Conservation (phyloP, 768 basidiomycete genomes). For the Terana coerulea region DNA sequence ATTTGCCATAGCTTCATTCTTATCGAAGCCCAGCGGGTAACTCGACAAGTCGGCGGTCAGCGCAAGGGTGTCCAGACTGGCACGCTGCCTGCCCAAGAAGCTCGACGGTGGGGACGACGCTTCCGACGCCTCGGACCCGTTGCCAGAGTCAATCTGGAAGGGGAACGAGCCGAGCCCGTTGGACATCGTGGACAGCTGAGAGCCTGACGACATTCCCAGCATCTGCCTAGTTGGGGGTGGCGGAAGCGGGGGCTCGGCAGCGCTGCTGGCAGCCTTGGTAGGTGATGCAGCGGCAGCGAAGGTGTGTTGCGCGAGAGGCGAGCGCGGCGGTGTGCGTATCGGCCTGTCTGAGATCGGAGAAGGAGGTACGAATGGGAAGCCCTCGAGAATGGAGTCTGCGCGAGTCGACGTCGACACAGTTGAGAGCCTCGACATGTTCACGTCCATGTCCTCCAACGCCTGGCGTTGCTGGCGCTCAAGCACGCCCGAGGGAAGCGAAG, state of each 20-base stretch:
- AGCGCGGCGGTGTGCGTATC: constrained; percentile 68
- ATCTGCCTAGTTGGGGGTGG: constrained; percentile 57
- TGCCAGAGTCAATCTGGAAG: constrained; percentile 77
- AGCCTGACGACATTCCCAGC: constrained; percentile 71
- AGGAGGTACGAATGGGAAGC: constrained; percentile 86
- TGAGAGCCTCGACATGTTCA: constrained; percentile 59
- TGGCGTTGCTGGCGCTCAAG: constrained; percentile 68
- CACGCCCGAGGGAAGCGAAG: constrained; percentile 17
- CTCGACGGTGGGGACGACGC: constrained; percentile 30
- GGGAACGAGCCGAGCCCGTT: constrained; percentile 83
- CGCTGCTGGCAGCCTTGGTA: not conserved
- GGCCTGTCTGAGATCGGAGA: constrained; percentile 85
- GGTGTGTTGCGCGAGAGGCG: constrained; percentile 62
- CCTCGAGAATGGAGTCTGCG: constrained; percentile 82
- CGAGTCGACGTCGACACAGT: constrained; percentile 63
- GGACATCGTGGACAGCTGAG: constrained; percentile 73
- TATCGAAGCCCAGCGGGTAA: constrained; percentile 77
- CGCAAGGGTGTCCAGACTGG: constrained; percentile 82
- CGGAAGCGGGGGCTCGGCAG: constrained; percentile 7
- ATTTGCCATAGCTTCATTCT: constrained; percentile 15
- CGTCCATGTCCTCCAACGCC: constrained; percentile 57
- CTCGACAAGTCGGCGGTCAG: constrained; percentile 79
- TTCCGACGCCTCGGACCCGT: constrained; percentile 29
- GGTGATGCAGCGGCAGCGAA: constrained; percentile 25
- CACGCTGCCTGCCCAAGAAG: constrained; percentile 53